Evolutionary conservation across 495 filamentous ascomycete genomes (phyloP), one percentile per base, ranked within the genome.

Genomic region (Aspergillus panamensis): DNA sequence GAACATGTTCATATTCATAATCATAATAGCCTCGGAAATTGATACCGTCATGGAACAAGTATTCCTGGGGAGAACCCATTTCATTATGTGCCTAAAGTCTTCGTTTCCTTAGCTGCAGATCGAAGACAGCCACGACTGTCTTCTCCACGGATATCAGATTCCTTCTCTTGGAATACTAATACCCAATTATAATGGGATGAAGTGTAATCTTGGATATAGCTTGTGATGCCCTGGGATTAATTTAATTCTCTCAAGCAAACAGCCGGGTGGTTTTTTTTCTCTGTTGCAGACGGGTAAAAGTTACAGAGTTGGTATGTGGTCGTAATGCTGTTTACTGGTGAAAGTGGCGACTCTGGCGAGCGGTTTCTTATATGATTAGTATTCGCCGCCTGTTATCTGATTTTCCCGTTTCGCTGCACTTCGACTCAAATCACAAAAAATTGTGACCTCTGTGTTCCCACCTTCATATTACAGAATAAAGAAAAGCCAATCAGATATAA

Each of bases 41-140:
- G 25, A 25, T 5, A 25, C 25, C 25, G 5, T 25, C 25, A 25
- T 25, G 25, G 42, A 45, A 17, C 16, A 17, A 45, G 9, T 45
- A 20, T 8, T 45, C 42, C n/a, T 25, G 3, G 35, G 35, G 10
- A 12, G 8, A 39, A n/a, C 35, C 35, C 35, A 39, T 39, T 39
- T 39, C 3, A 39, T n/a, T 25, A 25, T 25, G 25, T 25, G 25
- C 6, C 35, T 13, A 39, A n/a, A 45, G 42, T 17, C 4, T 45
- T n/a, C 39, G 47, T 55, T 57, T 37, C 50, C 42, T 51, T 52
- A 62, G 53, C 56, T 59, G 48, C 48, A 53, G 56, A 61, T 65
- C 61, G 45, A 47, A 51, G 37, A 51, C 48, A 57, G 47, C 47
- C 55, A 48, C 25, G 2, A 25, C 55, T 52, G 39, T 53, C 52